A percentile compares a stretch with the other conserved stretches of the same genome.
phyloP scores from a whole-genome alignment of 129 eudicot species.

The Lactuca saligna region DNA sequence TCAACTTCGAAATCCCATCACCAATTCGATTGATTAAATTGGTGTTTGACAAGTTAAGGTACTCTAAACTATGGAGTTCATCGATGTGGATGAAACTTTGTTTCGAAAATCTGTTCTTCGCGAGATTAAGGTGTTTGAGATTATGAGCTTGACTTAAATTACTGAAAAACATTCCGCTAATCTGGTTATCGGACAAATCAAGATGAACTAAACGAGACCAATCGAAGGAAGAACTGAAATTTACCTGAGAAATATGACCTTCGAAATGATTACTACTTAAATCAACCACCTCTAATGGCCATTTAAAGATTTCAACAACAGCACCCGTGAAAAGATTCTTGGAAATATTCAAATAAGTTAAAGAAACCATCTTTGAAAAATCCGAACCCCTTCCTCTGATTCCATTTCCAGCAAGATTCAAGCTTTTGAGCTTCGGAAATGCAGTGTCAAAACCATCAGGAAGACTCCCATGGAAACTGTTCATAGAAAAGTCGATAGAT shows the following conservation, averaged over 20 bases:
- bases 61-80: slow-evolving; percentile 52
- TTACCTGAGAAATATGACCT: slow-evolving; percentile 71
- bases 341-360: slow-evolving; percentile 61
- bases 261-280: slow-evolving; percentile 74
- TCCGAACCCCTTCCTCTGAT: slow-evolving; percentile 65
- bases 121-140: slow-evolving; percentile 79
- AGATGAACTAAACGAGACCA: slow-evolving; percentile 69
- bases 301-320: slow-evolving; percentile 59
- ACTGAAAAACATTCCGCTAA: slow-evolving; percentile 56
- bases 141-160: slow-evolving; percentile 44
- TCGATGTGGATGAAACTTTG: slow-evolving; percentile 49
- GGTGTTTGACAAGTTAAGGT: slow-evolving; percentile 65
- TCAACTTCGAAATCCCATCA: slow-evolving; percentile 41
- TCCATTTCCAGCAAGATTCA: slow-evolving; percentile 62
- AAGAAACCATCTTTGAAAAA: slow-evolving; percentile 53
- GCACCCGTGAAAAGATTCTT: slow-evolving; percentile 72
- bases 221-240: slow-evolving; percentile 44
- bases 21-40: slow-evolving; percentile 55
- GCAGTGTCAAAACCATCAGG: slow-evolving; percentile 60
- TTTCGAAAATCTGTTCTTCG: slow-evolving; percentile 55
- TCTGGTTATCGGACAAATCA: slow-evolving; percentile 66
- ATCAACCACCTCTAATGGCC: slow-evolving; percentile 71
- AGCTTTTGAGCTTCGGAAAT: slow-evolving; percentile 59
- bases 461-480: slow-evolving; percentile 63
- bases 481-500: slow-evolving; percentile 60